These are phyloP conservation scores for Malassezia caprae DNA, from an alignment of 1,284 basidiomycete species.

Conservation along the genomic window DNA sequence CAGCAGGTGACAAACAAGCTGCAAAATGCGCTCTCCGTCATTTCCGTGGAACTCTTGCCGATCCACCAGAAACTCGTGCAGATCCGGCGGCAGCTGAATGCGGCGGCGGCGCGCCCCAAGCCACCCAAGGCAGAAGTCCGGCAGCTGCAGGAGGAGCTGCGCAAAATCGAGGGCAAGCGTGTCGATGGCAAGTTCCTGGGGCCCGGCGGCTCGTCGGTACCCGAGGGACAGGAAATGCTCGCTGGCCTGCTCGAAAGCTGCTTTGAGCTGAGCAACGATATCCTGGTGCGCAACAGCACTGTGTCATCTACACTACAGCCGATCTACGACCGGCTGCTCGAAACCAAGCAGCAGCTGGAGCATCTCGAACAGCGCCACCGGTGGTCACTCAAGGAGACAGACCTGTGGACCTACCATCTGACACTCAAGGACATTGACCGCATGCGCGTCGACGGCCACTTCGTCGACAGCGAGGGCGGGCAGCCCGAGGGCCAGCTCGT, in stretches of 20 bases:
- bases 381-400: slow-evolving; percentile 94
- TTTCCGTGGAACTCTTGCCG: slow-evolving; percentile 47
- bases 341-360: slow-evolving; percentile 77
- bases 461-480: slow-evolving; percentile 85
- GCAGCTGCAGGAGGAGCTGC: slow-evolving; percentile 78
- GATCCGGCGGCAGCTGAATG: slow-evolving; percentile 76
- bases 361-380: slow-evolving; percentile 84
- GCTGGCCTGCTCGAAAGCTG: slow-evolving; percentile 83
- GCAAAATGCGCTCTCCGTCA: slow-evolving; percentile 41
- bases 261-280: slow-evolving; percentile 92
- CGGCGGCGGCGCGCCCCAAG: slow-evolving; percentile 75
- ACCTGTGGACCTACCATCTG: slow-evolving; percentile 66
- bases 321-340: slow-evolving; percentile 81
- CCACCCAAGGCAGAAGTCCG: slow-evolving; percentile 78
- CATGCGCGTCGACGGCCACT: slow-evolving; percentile 92
- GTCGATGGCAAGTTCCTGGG: slow-evolving; percentile 93
- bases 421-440: slow-evolving; percentile 92
- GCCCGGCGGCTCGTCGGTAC: slow-evolving; percentile 73
- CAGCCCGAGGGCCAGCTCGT: slow-evolving; percentile 83
- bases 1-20: slow-evolving; percentile 49
- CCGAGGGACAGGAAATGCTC: slow-evolving; percentile 64
- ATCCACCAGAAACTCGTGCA: slow-evolving; percentile 64
- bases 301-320: slow-evolving; percentile 79
- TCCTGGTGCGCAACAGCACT: slow-evolving; percentile 83
- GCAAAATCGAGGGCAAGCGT: slow-evolving; percentile 76